A percentile compares a stretch with the other conserved stretches of the same genome.
phyloP scores from a whole-genome alignment of 1,139 yeast genomes.

The Arxiozyma telluris region DNA sequence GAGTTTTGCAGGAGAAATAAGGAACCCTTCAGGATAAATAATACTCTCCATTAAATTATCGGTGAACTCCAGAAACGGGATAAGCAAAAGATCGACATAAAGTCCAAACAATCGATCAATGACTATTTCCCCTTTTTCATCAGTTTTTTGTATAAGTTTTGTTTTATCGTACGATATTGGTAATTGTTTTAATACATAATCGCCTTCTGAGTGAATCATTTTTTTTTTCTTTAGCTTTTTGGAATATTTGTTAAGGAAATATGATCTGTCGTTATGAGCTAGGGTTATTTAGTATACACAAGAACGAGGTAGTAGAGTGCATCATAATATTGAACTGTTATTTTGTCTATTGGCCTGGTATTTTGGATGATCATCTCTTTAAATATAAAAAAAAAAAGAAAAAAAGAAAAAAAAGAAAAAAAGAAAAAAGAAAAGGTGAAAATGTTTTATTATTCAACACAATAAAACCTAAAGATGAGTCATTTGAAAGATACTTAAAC shows the following conservation, averaged over 20 bases:
- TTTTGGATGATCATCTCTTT: no score
- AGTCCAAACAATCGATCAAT: conserved; percentile 11
- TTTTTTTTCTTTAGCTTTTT: background rate
- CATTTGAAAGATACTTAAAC: background rate
- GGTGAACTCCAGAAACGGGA: conserved; percentile 17
- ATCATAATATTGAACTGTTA: no score
- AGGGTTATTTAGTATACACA: background rate
- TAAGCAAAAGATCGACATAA: conserved; percentile 10
- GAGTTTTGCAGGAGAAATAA: conserved; percentile 6
- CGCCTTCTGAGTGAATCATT: background rate
- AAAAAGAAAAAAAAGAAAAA: no score
- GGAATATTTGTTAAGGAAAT: background rate
- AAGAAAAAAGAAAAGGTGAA: no score
- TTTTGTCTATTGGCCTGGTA: no score
- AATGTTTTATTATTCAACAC: no score
- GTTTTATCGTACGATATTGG: background rate
- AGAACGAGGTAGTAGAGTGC: no score
- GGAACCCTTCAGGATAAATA: conserved; percentile 19
- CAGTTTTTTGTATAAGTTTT: background rate
- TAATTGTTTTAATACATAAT: background rate
- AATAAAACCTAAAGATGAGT: background rate
- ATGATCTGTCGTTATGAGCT: background rate
- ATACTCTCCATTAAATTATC: conserved; percentile 20
- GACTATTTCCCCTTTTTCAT: background rate
- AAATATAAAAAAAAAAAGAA: no score